These are phyloP conservation scores for Exophiala aquamarina DNA, from an alignment of 2,329 filamentous ascomycete genomes.

Conservation along the genomic window DNA sequence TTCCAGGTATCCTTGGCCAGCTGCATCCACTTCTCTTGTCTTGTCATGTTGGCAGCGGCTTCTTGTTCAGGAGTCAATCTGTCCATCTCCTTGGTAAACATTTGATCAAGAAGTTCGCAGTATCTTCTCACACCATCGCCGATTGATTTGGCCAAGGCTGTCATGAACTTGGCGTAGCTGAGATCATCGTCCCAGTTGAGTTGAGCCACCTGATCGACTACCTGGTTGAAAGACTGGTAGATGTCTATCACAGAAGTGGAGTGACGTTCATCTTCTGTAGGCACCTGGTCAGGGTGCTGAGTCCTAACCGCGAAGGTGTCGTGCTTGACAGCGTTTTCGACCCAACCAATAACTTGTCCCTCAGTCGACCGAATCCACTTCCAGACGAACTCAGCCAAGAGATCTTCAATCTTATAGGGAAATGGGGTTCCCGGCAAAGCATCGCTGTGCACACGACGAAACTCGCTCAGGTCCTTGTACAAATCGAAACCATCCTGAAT, in stretches of 20 bases:
- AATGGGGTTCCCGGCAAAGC: constrained; percentile 73
- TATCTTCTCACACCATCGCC: constrained; percentile 81
- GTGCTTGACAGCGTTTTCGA: constrained; percentile 87
- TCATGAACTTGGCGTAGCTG: constrained; percentile 97
- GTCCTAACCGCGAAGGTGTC: constrained; percentile 79
- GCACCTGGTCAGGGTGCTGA: constrained; percentile 61
- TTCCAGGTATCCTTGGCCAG: constrained; percentile 92
- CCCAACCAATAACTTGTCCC: constrained; percentile 74
- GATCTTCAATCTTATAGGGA: constrained; percentile 80
- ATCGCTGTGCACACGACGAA: constrained; percentile 76
- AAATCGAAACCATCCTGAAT: constrained; percentile 92
- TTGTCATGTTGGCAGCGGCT: constrained; percentile 71
- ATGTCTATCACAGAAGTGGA: constrained; percentile 92
- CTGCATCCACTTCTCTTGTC: constrained; percentile 90
- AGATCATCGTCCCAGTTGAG: constrained; percentile 92
- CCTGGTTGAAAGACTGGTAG: constrained; percentile 91
- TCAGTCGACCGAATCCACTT: constrained; percentile 87
- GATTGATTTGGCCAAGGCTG: constrained; percentile 80
- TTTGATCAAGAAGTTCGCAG: constrained; percentile 84
- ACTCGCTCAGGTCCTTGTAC: constrained; percentile 83
- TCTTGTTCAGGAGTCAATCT: constrained; percentile 84
- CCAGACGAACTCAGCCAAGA: constrained; percentile 92
- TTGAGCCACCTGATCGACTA: constrained; percentile 79
- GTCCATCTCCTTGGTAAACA: constrained; percentile 91
- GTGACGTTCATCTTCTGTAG: constrained; percentile 79